phyloP scores from a whole-genome alignment of 2,329 filamentous ascomycete genomes.

The Nannizziopsis barbatae region DNA sequence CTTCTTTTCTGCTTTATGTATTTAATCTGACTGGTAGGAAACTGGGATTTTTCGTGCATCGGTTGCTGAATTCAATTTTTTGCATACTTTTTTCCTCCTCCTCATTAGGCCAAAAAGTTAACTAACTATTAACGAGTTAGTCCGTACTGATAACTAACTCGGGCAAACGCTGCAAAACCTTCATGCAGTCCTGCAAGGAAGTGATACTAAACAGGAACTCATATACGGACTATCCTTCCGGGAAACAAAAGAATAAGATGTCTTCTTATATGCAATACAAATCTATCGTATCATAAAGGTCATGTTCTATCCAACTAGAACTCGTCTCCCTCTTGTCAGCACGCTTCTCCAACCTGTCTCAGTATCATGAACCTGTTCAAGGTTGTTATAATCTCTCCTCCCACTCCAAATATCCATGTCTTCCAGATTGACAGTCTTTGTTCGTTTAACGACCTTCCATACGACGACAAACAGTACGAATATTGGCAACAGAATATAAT shows the following conservation, averaged over 20 bases:
- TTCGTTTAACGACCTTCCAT: slow-evolving; percentile 38
- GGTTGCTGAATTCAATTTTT: no score
- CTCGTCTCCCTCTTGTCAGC: neutral
- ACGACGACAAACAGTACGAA: slow-evolving; percentile 38
- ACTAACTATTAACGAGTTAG: no score
- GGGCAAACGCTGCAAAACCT: no score
- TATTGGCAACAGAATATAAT: slow-evolving; percentile 45
- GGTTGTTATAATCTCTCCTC: slow-evolving; percentile 20
- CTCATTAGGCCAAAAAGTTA: no score
- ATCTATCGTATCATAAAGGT: neutral
- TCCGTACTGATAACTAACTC: no score
- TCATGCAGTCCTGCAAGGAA: no score
- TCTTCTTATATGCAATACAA: neutral
- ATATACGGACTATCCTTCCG: no score
- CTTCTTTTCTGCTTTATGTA: neutral
- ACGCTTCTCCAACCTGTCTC: slow-evolving; percentile 3
- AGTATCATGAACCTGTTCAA: slow-evolving; percentile 4
- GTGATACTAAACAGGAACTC: no score
- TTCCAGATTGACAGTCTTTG: slow-evolving; percentile 26
- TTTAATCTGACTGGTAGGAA: neutral
- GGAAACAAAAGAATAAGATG: neutral
- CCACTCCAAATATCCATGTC: slow-evolving; percentile 35
- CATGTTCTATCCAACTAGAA: neutral
- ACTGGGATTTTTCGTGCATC: no score
- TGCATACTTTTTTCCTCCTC: no score